phyloP scores from a whole-genome alignment of 257 asterid species.

The Anisodus acutangulus region DNA sequence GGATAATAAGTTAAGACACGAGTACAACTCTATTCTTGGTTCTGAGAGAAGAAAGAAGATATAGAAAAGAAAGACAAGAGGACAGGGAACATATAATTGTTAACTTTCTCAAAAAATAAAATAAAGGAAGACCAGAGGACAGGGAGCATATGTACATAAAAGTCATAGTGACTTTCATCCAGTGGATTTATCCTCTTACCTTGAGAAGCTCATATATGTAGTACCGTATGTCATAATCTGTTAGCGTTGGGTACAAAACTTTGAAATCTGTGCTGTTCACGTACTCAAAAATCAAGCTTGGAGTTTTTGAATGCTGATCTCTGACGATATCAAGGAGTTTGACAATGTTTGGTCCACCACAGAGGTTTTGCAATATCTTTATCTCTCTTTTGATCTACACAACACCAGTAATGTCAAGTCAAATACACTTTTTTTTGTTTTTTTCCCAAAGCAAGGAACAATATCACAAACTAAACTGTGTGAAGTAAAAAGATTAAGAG shows the following conservation, averaged over 20 bases:
- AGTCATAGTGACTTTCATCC: not conserved
- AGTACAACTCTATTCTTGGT: not conserved
- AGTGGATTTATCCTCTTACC: conserved; percentile 37
- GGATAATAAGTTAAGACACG: not conserved
- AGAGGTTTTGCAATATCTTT: conserved; percentile 53
- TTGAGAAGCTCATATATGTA: conserved; percentile 58
- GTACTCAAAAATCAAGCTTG: conserved; percentile 55
- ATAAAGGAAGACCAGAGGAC: not conserved
- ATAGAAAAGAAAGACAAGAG: not conserved
- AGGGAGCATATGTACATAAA: not conserved
- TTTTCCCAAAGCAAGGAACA: not conserved
- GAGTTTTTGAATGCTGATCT: conserved; percentile 52
- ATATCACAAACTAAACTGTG: not conserved
- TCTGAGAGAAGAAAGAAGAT: conserved; percentile 5
- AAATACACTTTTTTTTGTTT: not conserved
- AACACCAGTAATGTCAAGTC: not conserved
- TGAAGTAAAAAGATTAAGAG: not conserved
- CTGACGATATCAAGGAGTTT: conserved; percentile 47
- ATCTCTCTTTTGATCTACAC: conserved; percentile 55
- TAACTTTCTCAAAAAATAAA: not conserved
- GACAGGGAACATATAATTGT: not conserved
- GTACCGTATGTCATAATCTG: conserved; percentile 53
- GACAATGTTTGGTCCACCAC: conserved; percentile 53
- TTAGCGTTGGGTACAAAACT: conserved; percentile 51
- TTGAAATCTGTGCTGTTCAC: conserved; percentile 58